Base-by-base conservation (phyloP, 2,329 filamentous ascomycete genomes). In the Graphilbum ipis-grandicollis region DNA sequence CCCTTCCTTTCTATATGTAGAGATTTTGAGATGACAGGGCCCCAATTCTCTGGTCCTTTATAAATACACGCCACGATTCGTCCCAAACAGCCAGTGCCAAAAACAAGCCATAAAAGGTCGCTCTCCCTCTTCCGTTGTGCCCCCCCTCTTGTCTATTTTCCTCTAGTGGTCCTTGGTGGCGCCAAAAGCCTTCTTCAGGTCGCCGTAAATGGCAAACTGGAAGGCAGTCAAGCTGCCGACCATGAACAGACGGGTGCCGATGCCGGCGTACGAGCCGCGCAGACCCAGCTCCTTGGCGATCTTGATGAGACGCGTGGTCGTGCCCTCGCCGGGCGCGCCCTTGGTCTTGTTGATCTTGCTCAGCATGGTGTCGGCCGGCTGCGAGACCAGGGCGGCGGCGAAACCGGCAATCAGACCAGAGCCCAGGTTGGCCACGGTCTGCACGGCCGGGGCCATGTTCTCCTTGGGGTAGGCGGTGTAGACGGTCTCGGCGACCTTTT, bases 341-440 rank as follows among this genome's bases (percentile, higher is more conserved):
- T 78, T 75, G 59, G 77, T 80, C 76, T 85, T 86, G 76, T 86
- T 86, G 68, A 86, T 85, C 71, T 84, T 85, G 63, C 66, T 74
- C 49, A 86, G 73, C 79, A 86, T 85, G 53, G 80, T 86, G 58
- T 86, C 80, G 54, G 80, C 80, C 49, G 80, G 80, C 65, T 86
- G 80, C 44, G 80, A 86, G 54, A 86, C 69, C 52, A 84, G 55
- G 54, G 80, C 80, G 48, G 80, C 80, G 50, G 79, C 79, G 62
- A 86, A 79, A 75, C 80, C 79, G 81, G 52, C 51, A 29, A 51
- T 39, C 30, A 54, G 51, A 46, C 52, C 51, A 38, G 45, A 48
- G 40, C 51, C 49, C 31, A 55, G 67, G 70, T 86, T 85, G 65
- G 81, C 69, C 55, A 60, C 59, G 46, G 80, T 85, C 65, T 84